Evolutionary conservation across 768 basidiomycete species (phyloP).

Genomic region (Cystofilobasidium capitatum): DNA sequence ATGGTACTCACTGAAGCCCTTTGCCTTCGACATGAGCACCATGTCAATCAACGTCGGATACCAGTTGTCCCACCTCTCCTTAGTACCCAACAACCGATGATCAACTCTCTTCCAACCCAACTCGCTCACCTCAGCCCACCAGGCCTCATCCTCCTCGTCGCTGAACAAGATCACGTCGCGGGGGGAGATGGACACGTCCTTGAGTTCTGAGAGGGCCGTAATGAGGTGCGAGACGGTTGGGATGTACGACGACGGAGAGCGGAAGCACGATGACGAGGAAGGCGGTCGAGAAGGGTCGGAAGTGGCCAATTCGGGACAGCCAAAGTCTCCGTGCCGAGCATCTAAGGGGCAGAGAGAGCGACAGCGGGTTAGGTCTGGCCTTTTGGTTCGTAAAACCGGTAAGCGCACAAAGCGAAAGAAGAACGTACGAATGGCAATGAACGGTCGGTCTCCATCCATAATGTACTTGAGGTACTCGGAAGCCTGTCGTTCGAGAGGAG

Average conservation of each 20-base stretch:
- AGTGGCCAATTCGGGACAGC: neutral
- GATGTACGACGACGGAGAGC: conserved; percentile 2
- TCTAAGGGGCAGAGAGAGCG: neutral
- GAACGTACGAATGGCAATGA: neutral
- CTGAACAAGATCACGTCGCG: neutral
- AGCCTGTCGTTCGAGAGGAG: neutral
- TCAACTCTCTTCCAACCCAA: conserved; percentile 14
- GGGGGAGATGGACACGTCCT: neutral
- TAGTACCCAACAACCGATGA: neutral
- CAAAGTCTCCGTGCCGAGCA: conserved; percentile 16
- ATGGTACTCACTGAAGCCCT: conserved; percentile 9
- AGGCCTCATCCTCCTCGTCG: conserved; percentile 8
- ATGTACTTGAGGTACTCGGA: neutral
- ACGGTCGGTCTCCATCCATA: neutral
- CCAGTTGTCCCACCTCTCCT: neutral
- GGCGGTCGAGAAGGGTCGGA: neutral
- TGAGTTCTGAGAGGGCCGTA: neutral
- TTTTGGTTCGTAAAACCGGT: neutral
- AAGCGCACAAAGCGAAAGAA: neutral
- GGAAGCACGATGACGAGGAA: neutral
- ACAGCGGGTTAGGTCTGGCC: too few relatives aligned
- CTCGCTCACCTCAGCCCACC: conserved; percentile 10
- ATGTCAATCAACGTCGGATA: conserved; percentile 15
- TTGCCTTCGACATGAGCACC: conserved; percentile 5
- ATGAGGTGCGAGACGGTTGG: neutral